phyloP scores from a whole-genome alignment of 257 asterid species.

The Ajuga chamaepitys region DNA sequence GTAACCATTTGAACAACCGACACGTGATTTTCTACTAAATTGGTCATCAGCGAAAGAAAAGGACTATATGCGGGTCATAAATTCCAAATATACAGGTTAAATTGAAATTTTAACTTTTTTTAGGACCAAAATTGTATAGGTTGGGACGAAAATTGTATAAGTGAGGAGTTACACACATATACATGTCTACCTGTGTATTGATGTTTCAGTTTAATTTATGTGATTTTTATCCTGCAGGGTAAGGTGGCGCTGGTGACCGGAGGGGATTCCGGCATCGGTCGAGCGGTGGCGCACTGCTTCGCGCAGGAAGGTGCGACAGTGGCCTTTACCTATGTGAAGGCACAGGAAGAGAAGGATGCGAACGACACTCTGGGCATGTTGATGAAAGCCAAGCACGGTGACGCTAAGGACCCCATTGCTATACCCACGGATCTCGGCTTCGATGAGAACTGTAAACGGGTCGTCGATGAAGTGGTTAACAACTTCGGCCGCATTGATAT shows the following conservation, averaged over 20 bases:
- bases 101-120: too few relatives aligned
- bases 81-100: too few relatives aligned
- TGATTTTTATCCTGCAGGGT: slow-evolving; percentile 23
- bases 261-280: slow-evolving; percentile 74
- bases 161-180: too few relatives aligned
- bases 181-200: background rate
- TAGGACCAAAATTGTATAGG: too few relatives aligned
- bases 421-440: slow-evolving; percentile 53
- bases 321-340: slow-evolving; percentile 67
- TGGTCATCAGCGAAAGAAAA: too few relatives aligned
- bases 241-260: slow-evolving; percentile 72
- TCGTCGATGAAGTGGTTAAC: slow-evolving; percentile 49
- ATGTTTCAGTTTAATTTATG: background rate
- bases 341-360: slow-evolving; percentile 69
- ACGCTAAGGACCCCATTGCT: slow-evolving; percentile 59
- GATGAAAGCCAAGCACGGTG: slow-evolving; percentile 27
- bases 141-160: too few relatives aligned
- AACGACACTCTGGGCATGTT: slow-evolving; percentile 40
- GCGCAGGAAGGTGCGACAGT: slow-evolving; percentile 68
- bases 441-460: slow-evolving; percentile 59
- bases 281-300: slow-evolving; percentile 59
- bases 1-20: too few relatives aligned
- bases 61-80: too few relatives aligned
- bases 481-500: slow-evolving; percentile 47
- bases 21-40: too few relatives aligned